Percentiles rank a stretch among this genome's conserved stretches.
These are phyloP conservation scores for Geoglossum cookeanum DNA, from an alignment of 2,329 filamentous ascomycete species.

Conservation along the genomic window DNA sequence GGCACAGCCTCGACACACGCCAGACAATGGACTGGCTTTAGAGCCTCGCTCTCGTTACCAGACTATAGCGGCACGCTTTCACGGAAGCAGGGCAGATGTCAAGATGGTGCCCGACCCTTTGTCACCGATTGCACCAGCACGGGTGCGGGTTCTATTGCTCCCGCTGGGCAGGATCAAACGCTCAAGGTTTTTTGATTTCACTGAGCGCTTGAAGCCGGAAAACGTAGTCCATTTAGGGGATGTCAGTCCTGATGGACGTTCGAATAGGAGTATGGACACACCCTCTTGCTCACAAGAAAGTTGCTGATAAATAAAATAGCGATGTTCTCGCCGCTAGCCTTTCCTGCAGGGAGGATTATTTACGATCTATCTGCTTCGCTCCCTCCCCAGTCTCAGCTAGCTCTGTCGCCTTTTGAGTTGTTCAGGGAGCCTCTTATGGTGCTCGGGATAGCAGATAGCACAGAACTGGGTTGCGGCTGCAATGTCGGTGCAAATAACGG, in stretches of 20 bases:
- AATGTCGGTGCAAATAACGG: conserved; percentile 9
- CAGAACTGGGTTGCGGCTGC: conserved; percentile 26
- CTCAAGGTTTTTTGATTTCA: conserved; percentile 60
- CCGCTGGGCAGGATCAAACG: conserved; percentile 74
- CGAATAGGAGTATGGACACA: conserved; percentile 57
- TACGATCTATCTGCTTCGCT: conserved; percentile 73
- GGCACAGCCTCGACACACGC: not conserved
- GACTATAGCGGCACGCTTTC: not conserved
- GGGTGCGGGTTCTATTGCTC: conserved; percentile 70
- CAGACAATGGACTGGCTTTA: not conserved
- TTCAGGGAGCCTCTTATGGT: conserved; percentile 71
- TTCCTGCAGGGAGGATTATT: conserved; percentile 67
- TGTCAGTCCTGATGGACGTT: conserved; percentile 65
- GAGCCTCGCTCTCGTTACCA: not conserved
- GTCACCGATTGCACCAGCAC: conserved; percentile 77
- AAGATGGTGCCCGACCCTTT: conserved; percentile 23
- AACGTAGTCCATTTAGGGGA: conserved; percentile 71
- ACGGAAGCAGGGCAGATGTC: not conserved
- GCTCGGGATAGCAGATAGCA: conserved; percentile 68
- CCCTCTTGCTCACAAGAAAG: conserved; percentile 11
- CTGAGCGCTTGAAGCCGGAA: conserved; percentile 58
- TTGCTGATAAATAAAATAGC: conserved; percentile 29
- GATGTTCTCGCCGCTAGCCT: conserved; percentile 83
- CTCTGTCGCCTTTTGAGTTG: conserved; percentile 74
- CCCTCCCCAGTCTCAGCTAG: conserved; percentile 59